Conservation (phyloP, 495 filamentous ascomycete genomes). For the Penicillium atrosanguineum region DNA sequence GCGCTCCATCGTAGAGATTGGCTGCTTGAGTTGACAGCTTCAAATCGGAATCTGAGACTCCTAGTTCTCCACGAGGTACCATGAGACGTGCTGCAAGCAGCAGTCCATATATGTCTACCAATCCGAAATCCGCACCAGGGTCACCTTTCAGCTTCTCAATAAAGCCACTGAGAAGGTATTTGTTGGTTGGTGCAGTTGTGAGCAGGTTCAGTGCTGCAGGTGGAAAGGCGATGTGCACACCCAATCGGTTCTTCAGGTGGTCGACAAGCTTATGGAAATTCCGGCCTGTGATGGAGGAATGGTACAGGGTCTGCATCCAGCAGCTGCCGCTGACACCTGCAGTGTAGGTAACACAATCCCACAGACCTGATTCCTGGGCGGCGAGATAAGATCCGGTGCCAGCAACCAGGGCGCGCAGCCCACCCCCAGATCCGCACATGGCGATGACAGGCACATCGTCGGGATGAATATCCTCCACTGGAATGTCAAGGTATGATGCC, state of each 20-base stretch:
- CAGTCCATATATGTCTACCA: conserved; percentile 90
- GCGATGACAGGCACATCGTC: conserved; percentile 92
- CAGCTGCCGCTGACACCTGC: conserved; percentile 94
- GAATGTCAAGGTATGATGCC: conserved; percentile 74
- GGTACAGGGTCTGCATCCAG: conserved; percentile 88
- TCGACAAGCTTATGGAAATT: conserved; percentile 66
- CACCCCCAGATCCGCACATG: conserved; percentile 90
- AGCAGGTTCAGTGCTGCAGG: conserved; percentile 74
- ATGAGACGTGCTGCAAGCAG: conserved; percentile 79
- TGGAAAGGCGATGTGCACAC: conserved; percentile 88
- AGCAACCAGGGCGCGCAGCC: conserved; percentile 83
- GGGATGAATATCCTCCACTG: conserved; percentile 78
- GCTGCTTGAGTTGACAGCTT: conserved; percentile 81
- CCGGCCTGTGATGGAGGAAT: conserved; percentile 71
- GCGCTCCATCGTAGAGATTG: conserved; percentile 68
- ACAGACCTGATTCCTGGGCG: conserved; percentile 78
- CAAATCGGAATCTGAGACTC: conserved; percentile 69
- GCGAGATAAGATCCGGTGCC: conserved; percentile 81
- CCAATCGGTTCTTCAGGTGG: conserved; percentile 81
- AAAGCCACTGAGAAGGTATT: conserved; percentile 80
- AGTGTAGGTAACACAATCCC: conserved; percentile 91
- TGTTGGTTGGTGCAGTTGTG: conserved; percentile 83
- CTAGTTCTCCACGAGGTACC: conserved; percentile 80
- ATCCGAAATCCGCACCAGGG: conserved; percentile 73
- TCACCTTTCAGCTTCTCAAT: conserved; percentile 89